Conservation (phyloP, 805 yeast species). For the Zygosaccharomyces siamensis region DNA sequence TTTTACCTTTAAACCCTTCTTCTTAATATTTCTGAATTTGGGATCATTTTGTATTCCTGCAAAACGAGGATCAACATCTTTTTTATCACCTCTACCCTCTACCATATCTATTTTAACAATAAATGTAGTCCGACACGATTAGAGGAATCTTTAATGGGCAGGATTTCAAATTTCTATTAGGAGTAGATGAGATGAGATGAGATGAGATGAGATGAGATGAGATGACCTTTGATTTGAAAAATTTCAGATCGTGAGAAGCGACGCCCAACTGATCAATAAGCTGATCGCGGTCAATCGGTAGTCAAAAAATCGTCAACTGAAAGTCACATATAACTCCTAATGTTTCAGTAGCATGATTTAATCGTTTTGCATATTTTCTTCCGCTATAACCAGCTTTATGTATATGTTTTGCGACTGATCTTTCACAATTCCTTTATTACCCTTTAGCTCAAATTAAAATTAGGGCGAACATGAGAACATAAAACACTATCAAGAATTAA, state of each 20-base stretch:
- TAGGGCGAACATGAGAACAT: neutral
- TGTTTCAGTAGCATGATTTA: neutral
- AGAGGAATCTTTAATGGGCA: neutral
- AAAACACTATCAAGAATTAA: neutral
- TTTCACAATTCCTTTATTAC: neutral
- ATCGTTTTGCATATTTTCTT: neutral
- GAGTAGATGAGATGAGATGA: neutral
- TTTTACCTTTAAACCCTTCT: conserved; percentile 64
- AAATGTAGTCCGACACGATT: neutral
- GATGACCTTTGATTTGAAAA: conserved; percentile 16
- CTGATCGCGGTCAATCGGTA: neutral
- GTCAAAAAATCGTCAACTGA: neutral
- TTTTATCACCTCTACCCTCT: conserved; percentile 27
- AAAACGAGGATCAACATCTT: conserved; percentile 70
- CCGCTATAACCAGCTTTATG: neutral
- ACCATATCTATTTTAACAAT: conserved; percentile 14
- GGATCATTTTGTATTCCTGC: conserved; percentile 80
- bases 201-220: conserved; percentile 26
- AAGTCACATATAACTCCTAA: neutral
- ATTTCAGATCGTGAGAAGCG: conserved; percentile 10
- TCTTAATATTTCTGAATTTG: conserved; percentile 70
- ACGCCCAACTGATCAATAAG: neutral
- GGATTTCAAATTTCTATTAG: neutral
- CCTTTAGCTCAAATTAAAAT: neutral
- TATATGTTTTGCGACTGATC: neutral